phyloP scores from a whole-genome alignment of 1,139 yeast species.

The Nakaseomyces uthaithaninus region DNA sequence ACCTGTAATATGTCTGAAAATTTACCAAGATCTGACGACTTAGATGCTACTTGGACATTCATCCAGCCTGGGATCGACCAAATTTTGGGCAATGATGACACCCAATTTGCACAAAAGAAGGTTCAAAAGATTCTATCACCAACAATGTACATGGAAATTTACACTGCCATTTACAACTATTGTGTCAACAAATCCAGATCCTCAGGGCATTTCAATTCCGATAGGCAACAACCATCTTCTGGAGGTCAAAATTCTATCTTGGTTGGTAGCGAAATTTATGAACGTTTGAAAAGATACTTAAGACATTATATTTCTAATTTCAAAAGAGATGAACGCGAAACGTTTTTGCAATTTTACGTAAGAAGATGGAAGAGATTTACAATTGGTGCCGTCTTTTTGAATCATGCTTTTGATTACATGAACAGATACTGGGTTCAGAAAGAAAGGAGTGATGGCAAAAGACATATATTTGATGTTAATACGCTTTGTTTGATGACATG shows the following conservation, averaged over 20 bases:
- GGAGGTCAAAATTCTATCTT: slow-evolving; percentile 35
- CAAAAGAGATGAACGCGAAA: slow-evolving; percentile 46
- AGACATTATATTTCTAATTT: slow-evolving; percentile 48
- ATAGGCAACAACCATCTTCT: slow-evolving; percentile 17
- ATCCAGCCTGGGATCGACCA: slow-evolving; percentile 67
- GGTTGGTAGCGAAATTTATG: slow-evolving; percentile 86
- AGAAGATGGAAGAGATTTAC: slow-evolving; percentile 83
- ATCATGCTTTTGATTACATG: slow-evolving; percentile 91
- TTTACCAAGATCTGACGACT: slow-evolving; percentile 39
- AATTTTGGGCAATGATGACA: slow-evolving; percentile 47
- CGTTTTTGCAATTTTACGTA: slow-evolving; percentile 77
- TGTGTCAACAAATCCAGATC: slow-evolving; percentile 75
- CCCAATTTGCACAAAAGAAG: slow-evolving; percentile 17
- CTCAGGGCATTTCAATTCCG: slow-evolving; percentile 35
- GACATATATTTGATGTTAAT: slow-evolving; percentile 83
- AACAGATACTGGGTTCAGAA: slow-evolving; percentile 97
- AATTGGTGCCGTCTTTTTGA: slow-evolving; percentile 84
- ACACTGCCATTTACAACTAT: slow-evolving; percentile 87
- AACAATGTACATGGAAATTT: slow-evolving; percentile 62
- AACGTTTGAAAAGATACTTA: slow-evolving; percentile 60
- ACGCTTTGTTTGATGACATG: slow-evolving; percentile 82
- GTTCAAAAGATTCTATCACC: slow-evolving; percentile 60
- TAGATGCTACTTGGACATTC: slow-evolving; percentile 66
- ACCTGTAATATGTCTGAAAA: slow-evolving; percentile 27
- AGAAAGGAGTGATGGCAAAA: slow-evolving; percentile 91